Evolutionary conservation across 352 stramenopile genomes (phyloP), one percentile per base, ranked within the genome.

Genomic region (Plasmopara halstedii): DNA sequence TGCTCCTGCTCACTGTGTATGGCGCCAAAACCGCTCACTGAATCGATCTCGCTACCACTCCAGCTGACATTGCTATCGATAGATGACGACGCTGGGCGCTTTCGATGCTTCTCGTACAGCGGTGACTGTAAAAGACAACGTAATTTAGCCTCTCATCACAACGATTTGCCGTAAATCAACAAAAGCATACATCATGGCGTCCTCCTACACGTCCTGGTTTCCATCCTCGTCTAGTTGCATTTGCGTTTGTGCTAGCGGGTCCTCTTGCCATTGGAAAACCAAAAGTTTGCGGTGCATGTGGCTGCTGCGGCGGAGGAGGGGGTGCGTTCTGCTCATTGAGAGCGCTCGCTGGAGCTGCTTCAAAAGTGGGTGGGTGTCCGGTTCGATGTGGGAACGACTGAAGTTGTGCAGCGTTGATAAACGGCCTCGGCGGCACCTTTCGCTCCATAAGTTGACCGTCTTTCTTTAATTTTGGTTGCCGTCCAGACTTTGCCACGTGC

Each of bases 11-110:
- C 56, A 10, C 19, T 43, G 15, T 39, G 25, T 13, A 37, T 21
- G 21, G 51, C 38, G 6, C 37, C 42, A 6, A 32, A 43, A 9
- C 50, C 50, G 0, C 57, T 42, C 2, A 66, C 27, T 7, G 56
- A 56, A 36, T 67, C 56, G 26, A 61, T 62, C 17, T 66, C 59
- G 22, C 56, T 66, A n/a, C 56, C 57, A 38, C 46, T 67, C 52
- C 53, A 67, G 53, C 64, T 73, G 29, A 68, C 47, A 38, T 67
- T 70, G 15, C 60, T 69, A 41, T 69, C 60, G 1, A 69, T 69
- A 21, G 59, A 68, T 5, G 58, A 57, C 3, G 53, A 67, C 22
- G 56, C 54, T 34, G 62, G 59, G 15, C 64, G 59, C 41, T 73
- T 73, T 25, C 59, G 60, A 29, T 67, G 43, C 20, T 67, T 67